phyloP scores from a whole-genome alignment of 345 rosid genomes.

The Lenwebbia sp. region DNA sequence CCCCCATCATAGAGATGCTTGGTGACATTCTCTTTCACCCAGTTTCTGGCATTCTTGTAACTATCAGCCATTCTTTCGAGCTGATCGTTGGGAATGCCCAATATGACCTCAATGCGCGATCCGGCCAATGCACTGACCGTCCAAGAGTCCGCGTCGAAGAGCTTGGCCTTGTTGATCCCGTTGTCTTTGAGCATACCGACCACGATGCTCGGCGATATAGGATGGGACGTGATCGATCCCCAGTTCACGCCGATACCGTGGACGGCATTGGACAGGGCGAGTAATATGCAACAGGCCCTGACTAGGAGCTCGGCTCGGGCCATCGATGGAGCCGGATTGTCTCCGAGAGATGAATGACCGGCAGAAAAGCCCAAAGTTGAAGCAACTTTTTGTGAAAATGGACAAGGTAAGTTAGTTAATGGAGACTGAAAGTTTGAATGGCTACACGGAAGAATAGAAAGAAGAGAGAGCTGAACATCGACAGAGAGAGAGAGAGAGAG shows the following conservation, averaged over 20 bases:
- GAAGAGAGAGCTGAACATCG: not conserved
- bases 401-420: not conserved
- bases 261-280: constrained; percentile 12
- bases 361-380: not conserved
- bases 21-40: constrained; percentile 72
- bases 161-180: constrained; percentile 52
- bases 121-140: constrained; percentile 39
- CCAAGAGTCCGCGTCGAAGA: constrained; percentile 65
- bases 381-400: not conserved
- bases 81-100: constrained; percentile 70
- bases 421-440: not conserved
- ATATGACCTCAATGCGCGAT: constrained; percentile 58
- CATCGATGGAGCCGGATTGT: constrained; percentile 1
- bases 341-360: not conserved
- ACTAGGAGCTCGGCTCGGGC: constrained; percentile 5
- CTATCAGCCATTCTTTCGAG: constrained; percentile 19
- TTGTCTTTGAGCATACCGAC: constrained; percentile 70
- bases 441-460: not conserved
- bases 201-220: constrained; percentile 35
- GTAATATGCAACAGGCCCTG: constrained; percentile 1
- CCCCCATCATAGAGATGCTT: constrained; percentile 25
- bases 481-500: not conserved
- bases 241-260: constrained; percentile 64
- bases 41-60: constrained; percentile 35
- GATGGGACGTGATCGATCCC: constrained; percentile 68